phyloP scores from a whole-genome alignment of 805 yeast genomes.

The Teunomyces stri region DNA sequence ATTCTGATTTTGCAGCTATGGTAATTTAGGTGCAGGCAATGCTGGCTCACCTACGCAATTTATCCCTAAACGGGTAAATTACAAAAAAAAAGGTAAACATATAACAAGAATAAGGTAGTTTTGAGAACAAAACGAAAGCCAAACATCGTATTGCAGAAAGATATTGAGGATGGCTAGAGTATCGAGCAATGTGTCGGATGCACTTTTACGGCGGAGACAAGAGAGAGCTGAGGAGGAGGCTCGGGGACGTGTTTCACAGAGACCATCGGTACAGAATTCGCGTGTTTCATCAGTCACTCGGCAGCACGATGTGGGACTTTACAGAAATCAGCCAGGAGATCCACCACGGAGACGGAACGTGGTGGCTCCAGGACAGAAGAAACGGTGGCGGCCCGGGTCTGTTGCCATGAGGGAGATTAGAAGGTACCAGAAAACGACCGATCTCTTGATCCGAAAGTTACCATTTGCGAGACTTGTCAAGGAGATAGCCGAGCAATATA shows the following conservation, averaged over 20 bases:
- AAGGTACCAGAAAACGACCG: conserved; percentile 65
- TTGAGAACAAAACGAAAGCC: background rate
- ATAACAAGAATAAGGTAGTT: background rate
- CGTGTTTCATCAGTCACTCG: background rate
- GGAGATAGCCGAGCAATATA: conserved; percentile 64
- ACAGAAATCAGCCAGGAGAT: conserved; percentile 55
- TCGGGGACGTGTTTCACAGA: background rate
- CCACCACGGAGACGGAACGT: conserved; percentile 27
- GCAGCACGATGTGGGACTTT: conserved; percentile 31
- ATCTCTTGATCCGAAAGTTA: conserved; percentile 62
- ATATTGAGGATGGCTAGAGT: conserved; percentile 1
- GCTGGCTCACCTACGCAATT: background rate
- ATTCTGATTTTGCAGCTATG: background rate
- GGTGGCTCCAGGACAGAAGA: conserved; percentile 18
- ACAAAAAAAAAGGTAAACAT: background rate
- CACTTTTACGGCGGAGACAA: background rate
- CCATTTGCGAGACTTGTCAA: conserved; percentile 78
- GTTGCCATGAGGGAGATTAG: conserved; percentile 67
- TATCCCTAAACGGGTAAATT: background rate
- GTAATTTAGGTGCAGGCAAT: background rate
- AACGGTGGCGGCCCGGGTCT: conserved; percentile 61
- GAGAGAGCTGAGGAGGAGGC: background rate
- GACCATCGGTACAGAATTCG: conserved; percentile 2
- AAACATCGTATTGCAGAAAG: background rate
- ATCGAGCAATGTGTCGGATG: conserved; percentile 1